A percentile compares a stretch with the other conserved stretches of the same genome.
Evolutionary conservation across 306 rosid species (phyloP).

Genomic region (Quillaja saponaria): DNA sequence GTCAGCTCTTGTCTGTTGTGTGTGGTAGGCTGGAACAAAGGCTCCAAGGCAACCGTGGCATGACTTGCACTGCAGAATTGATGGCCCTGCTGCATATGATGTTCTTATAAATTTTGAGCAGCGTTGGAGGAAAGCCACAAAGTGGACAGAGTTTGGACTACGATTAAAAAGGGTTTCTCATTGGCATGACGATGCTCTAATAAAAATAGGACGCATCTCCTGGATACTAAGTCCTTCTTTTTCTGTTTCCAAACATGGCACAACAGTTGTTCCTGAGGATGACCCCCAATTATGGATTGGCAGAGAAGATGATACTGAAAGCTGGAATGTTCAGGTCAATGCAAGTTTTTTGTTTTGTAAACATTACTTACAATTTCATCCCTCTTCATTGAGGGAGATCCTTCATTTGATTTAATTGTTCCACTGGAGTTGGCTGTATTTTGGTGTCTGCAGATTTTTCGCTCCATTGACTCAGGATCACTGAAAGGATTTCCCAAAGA

Average conservation of each 20-base stretch:
- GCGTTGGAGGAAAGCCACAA: conserved; percentile 82
- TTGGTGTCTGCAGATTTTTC: conserved; percentile 71
- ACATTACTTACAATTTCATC: conserved; percentile 19
- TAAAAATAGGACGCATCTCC: conserved; percentile 80
- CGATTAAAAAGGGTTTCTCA: conserved; percentile 50
- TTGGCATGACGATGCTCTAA: conserved; percentile 77
- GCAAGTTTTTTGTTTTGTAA: conserved; percentile 26
- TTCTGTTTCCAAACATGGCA: conserved; percentile 16
- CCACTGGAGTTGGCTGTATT: conserved; percentile 18
- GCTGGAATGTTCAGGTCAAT: conserved; percentile 94
- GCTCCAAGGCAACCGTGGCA: conserved; percentile 98
- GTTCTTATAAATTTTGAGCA: conserved; percentile 92
- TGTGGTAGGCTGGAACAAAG: conserved; percentile 65
- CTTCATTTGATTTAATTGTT: conserved; percentile 23
- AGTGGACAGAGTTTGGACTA: conserved; percentile 75
- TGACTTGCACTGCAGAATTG: conserved; percentile 89
- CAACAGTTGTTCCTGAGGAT: conserved; percentile 60
- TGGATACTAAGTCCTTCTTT: conserved; percentile 83
- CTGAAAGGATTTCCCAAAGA: conserved; percentile 82
- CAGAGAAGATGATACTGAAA: conserved; percentile 63
- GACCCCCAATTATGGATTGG: conserved; percentile 56
- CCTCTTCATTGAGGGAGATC: conserved; percentile 16
- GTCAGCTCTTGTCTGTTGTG: conserved; percentile 18
- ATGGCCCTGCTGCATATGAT: conserved; percentile 97
- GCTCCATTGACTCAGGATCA: conserved; percentile 95